Base-by-base conservation (phyloP, 352 stramenopile species). In the Phytophthora idaei region DNA sequence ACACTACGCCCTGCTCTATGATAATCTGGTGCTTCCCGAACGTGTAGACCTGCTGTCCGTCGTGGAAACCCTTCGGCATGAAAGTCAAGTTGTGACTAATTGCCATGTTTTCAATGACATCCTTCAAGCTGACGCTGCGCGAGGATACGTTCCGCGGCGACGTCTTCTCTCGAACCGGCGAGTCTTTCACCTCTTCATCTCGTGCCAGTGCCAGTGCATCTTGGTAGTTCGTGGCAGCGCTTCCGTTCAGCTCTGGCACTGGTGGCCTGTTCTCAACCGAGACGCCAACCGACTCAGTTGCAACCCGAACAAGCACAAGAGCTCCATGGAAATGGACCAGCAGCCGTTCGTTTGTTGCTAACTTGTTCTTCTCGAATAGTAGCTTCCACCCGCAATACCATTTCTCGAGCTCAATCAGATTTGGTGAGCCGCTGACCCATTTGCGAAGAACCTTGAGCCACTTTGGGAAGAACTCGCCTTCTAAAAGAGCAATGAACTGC, bases 401-500 rank as follows among this genome's bases (percentile, higher is more conserved):
- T 50, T 70, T 85, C 31, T 88, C 76, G 1, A 97, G 62, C 61
- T 97, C 90, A 1, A 46, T 42, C 37, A 96, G 55, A 50, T 80
- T 72, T 3, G 81, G 74, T 3, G 72, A 71, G 5, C 71, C 67
- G 4, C 46, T 48, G 3, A 97, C 73, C 92, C 92, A 98, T 48
- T 76, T 77, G 12, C 81, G 87, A 48, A 98, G 67, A 14, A 93
- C 84, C 15, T 83, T 81, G 11, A 97, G 81, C 92, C 92, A 98
- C 61, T 95, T 90, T 0, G 89, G 87, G 52, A 98, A 97, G 52
- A 98, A 97, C 54, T 97, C 92, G 8, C 89, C 91, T 70, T 97
- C 91, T 25, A 98, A 77, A 2, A 97, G 69, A 25, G 87, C 84
- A 32, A 94, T 73, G 51, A 94, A 81, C 54, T 97, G 89, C 0